phyloP scores from a whole-genome alignment of 1,284 basidiomycete species.

The Papiliotrema nemorosa region DNA sequence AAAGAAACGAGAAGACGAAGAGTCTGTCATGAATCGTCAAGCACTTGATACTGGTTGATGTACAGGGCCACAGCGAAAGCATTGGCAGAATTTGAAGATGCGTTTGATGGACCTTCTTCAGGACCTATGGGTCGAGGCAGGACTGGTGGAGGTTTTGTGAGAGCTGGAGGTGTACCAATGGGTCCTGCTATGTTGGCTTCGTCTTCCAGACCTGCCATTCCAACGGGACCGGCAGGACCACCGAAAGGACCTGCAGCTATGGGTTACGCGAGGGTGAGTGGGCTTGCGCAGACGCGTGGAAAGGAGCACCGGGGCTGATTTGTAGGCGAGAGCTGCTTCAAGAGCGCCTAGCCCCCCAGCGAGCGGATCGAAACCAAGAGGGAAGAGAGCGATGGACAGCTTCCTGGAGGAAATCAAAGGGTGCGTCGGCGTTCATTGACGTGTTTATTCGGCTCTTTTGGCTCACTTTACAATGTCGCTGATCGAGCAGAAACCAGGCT shows the following conservation, averaged over 20 bases:
- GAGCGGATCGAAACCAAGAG: constrained; percentile 64
- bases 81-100: constrained; percentile 81
- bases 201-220: background rate
- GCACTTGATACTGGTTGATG: background rate
- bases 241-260: constrained; percentile 50
- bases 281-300: constrained; percentile 21
- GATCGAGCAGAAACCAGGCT: constrained; percentile 71
- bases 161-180: constrained; percentile 53
- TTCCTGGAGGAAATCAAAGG: constrained; percentile 91
- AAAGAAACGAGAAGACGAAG: constrained; percentile 71
- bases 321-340: background rate
- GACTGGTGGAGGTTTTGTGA: constrained; percentile 64
- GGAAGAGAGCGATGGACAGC: constrained; percentile 86
- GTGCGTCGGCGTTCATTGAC: constrained; percentile 49
- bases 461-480: background rate
- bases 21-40: constrained; percentile 21
- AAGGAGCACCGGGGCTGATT: background rate
- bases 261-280: constrained; percentile 35
- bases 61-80: constrained; percentile 47
- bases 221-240: constrained; percentile 10
- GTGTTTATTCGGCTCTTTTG: background rate
- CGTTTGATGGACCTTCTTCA: constrained; percentile 63
- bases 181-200: background rate
- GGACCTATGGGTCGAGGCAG: constrained; percentile 10
- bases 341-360: constrained; percentile 52